Base-by-base conservation (phyloP, 345 rosid genomes). In the Populus deltoides region DNA sequence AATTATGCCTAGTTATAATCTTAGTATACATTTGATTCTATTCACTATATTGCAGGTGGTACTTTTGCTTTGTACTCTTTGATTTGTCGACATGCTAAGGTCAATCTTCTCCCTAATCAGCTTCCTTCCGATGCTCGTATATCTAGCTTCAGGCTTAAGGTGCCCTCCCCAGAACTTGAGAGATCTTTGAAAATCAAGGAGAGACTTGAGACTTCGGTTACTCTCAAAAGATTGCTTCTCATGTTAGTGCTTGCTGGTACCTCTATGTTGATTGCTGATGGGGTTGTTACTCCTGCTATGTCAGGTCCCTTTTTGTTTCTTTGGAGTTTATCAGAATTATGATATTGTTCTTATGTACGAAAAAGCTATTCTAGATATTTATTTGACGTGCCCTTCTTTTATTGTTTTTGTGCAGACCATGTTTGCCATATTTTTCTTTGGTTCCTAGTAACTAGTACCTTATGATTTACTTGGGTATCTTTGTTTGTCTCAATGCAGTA, bases 231-330 rank as follows among this genome's bases (percentile, higher is more conserved):
- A 87, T 70, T 93, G 83, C 94, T 94, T 72, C 90, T 97, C 83
- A 86, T 88, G 70, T 79, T 97, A 78, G 98, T 97, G 71, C 98
- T 94, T 87, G 98, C 92, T 70, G 97, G 99, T 79, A 97, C 99
- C 77, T 84, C 98, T 74, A 92, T 97, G 99, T 94, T 97, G 78
- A 91, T 97, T 78, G 99, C 97, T 27, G 97, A 94, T 90, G 99
- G 97, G 70, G 97, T 89, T 86, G 89, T 97, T 72, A 97, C 99
- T 15, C 98, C 98, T 53, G 98, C 97, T 79, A 91, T 97, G 99
- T 94, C 99, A 94, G 99, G 99, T 97, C 88, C 71, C 82, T 41
- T n/a, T n/a, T 47, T 47, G 17, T 47, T 47, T 47, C 51, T 47
- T 45, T 68, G 38, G 74, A 49, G 74, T 55, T 72, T 13, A 72